Conservation (phyloP, 805 yeast genomes). For the Suhomyces sp. region DNA sequence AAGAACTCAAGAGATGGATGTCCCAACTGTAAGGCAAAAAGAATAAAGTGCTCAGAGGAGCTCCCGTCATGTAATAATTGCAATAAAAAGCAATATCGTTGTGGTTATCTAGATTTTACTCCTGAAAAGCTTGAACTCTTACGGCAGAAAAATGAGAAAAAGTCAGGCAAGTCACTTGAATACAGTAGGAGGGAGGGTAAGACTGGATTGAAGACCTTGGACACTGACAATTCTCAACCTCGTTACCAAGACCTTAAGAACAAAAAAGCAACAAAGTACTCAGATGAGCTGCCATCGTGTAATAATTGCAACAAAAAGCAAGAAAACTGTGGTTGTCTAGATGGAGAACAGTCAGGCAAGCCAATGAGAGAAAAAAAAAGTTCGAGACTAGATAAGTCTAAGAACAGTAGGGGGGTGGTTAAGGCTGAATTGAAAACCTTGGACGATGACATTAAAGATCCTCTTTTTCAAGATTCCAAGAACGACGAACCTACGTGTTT, state of each 20-base stretch:
- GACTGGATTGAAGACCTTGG: background rate
- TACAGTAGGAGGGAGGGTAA: background rate
- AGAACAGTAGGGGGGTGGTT: background rate
- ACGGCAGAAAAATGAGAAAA: slow-evolving; percentile 30
- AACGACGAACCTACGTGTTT: background rate
- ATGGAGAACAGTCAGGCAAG: background rate
- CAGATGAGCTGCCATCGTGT: background rate
- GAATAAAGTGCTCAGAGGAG: slow-evolving; percentile 44
- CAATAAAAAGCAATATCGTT: slow-evolving; percentile 33
- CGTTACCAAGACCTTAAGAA: background rate
- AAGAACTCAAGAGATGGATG: slow-evolving; percentile 34
- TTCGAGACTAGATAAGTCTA: background rate
- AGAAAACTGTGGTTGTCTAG: background rate
- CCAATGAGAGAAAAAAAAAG: background rate
- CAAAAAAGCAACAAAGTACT: background rate
- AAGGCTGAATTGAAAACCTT: background rate
- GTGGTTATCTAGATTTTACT: slow-evolving; percentile 43
- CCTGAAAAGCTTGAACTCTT: slow-evolving; percentile 34
- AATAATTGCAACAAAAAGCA: background rate
- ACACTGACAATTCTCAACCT: background rate
- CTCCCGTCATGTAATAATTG: slow-evolving; percentile 41
- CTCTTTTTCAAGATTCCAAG: background rate
- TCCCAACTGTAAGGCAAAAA: slow-evolving; percentile 42
- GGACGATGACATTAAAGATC: background rate
- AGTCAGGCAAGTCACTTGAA: slow-evolving; percentile 8